Conservation (phyloP, 106 monocot genomes). For the Phalaenopsis aphrodite region DNA sequence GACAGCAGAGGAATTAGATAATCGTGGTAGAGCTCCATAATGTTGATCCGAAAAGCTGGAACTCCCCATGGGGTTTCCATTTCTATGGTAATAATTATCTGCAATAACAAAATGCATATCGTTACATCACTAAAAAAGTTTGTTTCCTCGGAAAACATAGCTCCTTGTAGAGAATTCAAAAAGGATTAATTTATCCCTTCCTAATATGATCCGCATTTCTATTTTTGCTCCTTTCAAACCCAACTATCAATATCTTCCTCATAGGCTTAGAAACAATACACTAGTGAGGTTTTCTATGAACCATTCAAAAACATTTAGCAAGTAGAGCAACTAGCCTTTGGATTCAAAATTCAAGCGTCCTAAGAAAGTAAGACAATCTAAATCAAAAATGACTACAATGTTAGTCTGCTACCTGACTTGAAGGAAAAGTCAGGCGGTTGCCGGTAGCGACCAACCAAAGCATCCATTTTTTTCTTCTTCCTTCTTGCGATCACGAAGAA, state of each 20-base stretch:
- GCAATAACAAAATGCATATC: constrained; percentile 7
- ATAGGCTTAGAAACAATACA: neutral
- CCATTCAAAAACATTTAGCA: neutral
- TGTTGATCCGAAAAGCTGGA: constrained; percentile 20
- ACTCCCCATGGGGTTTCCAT: constrained; percentile 10
- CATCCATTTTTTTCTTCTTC: constrained; percentile 22
- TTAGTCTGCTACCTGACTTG: constrained; percentile 30
- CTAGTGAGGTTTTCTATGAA: neutral
- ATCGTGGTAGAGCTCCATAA: constrained; percentile 9
- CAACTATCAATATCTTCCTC: neutral
- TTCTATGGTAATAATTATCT: constrained; percentile 38
- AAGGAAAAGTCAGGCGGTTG: constrained; percentile 23
- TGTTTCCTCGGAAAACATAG: neutral
- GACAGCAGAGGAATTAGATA: constrained; percentile 12
- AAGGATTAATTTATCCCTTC: neutral
- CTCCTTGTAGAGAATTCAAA: neutral
- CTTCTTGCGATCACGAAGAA: constrained; percentile 22
- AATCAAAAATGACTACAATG: neutral
- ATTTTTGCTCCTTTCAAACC: neutral
- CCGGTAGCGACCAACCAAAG: constrained; percentile 17
- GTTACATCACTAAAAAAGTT: neutral
- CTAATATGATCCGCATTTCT: neutral
- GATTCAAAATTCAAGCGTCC: neutral
- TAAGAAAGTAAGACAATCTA: neutral
- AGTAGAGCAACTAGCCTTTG: neutral